Base-by-base conservation (phyloP, 2,329 filamentous ascomycete species). In the Talaromyces sp. region DNA sequence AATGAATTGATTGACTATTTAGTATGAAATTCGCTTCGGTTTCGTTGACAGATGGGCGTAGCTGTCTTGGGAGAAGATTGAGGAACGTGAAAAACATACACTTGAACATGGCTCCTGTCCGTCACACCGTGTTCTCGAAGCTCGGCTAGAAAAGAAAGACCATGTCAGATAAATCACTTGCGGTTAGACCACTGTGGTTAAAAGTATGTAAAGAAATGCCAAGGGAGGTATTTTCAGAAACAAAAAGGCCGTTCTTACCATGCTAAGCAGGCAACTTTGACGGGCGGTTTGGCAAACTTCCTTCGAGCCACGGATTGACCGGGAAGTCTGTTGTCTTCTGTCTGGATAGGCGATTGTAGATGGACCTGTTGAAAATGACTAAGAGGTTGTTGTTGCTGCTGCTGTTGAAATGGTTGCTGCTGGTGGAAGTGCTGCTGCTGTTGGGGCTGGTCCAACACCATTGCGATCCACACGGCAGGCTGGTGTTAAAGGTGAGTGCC, bases 231-330 rank as follows among this genome's bases (percentile, higher is more conserved):
- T 12, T 28, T 16, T 8, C 23, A 36, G 12, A 16, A 52, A 23
- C 5, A 14, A 33, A 16, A n/a, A 4, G 27, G 16, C 47, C 54
- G 42, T 59, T 66, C 74, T 70, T 69, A 78, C 76, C 76, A 78
- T 59, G 76, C 68, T 61, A 78, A 67, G 70, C 76, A 79, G 51
- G 76, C 76, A 68, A 78, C 75, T 67, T 79, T 79, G 36, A 79
- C 76, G 47, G 76, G 76, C 27, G 76, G 76, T 70, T 78, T 78
- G 56, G 75, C 73, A 64, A 78, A 78, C 68, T 78, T 78, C 71
- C 75, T 78, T 65, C 75, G 73, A 64, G 71, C 66, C 64, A 73
- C 70, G 55, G 69, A 69, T 66, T 72, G 69, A 59, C 67, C 68
- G 30, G 67, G 52, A 60, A 60, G 42, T 57, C 51, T 42, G 61